A percentile compares a stretch with the other conserved stretches of the same genome.
These are phyloP conservation scores for Boletus speciosus DNA, from an alignment of 768 basidiomycete species.

Conservation along the genomic window DNA sequence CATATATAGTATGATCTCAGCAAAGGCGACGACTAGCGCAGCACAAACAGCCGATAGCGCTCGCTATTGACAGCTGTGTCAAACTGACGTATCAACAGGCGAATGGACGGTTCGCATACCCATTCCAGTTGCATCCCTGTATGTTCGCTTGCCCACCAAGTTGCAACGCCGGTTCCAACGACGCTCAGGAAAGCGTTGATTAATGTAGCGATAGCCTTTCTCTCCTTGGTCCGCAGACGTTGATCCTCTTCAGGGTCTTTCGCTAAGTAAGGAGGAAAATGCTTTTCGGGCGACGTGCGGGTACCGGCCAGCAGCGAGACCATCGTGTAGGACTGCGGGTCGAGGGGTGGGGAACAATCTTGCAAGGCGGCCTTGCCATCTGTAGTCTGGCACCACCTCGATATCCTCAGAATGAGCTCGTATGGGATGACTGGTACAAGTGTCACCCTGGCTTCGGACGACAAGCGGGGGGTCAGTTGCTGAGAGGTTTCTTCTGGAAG, in stretches of 20 bases:
- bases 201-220: conserved; percentile 64
- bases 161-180: conserved; percentile 58
- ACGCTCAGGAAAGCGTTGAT: conserved; percentile 72
- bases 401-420: conserved; percentile 51
- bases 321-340: conserved; percentile 61
- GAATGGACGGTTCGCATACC: conserved; percentile 43
- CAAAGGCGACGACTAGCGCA: conserved; percentile 62
- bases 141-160: conserved; percentile 69
- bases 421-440: conserved; percentile 55
- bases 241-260: conserved; percentile 47
- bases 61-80: conserved; percentile 36
- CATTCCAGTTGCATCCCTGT: conserved; percentile 70
- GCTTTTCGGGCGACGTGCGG: conserved; percentile 73
- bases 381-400: conserved; percentile 64
- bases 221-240: conserved; percentile 48
- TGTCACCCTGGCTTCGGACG: conserved; percentile 5
- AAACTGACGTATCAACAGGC: neutral
- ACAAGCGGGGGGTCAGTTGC: conserved; percentile 41
- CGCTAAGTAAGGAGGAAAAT: conserved; percentile 51
- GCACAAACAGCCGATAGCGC: conserved; percentile 59
- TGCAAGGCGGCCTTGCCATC: conserved; percentile 39
- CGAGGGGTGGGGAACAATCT: conserved; percentile 43
- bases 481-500: conserved; percentile 45
- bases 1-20: conserved; percentile 67
- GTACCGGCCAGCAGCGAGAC: conserved; percentile 74